Percentiles rank a stretch among this genome's conserved stretches.
Conservation (phyloP, 2,329 filamentous ascomycete genomes). For the Xylariaceae sp. region DNA sequence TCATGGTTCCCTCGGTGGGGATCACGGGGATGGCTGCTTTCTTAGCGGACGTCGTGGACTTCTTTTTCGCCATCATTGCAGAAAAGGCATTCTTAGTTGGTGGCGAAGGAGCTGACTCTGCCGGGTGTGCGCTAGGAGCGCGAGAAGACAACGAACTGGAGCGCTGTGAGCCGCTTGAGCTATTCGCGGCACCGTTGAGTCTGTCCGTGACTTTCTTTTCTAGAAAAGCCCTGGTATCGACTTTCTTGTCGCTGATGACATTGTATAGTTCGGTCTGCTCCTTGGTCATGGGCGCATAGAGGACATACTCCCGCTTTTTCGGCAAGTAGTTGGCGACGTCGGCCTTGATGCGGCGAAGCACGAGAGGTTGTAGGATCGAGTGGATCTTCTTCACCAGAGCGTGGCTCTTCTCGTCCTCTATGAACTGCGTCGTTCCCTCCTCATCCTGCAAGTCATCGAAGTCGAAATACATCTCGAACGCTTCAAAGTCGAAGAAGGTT, state of each 20-base stretch:
- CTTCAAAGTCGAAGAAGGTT: constrained; percentile 88
- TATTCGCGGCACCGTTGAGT: constrained; percentile 46
- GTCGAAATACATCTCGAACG: constrained; percentile 94
- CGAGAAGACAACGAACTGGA: constrained; percentile 32
- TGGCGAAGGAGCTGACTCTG: constrained; percentile 11
- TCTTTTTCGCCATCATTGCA: constrained; percentile 44
- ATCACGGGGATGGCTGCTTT: constrained; percentile 8
- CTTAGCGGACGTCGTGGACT: constrained; percentile 15
- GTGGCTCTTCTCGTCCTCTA: constrained; percentile 70
- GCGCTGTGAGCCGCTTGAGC: constrained; percentile 27
- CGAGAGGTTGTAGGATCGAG: constrained; percentile 82
- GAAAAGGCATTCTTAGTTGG: constrained; percentile 39
- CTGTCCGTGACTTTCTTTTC: constrained; percentile 70
- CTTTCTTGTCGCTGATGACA: constrained; percentile 47
- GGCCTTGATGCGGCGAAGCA: constrained; percentile 81
- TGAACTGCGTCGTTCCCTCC: constrained; percentile 66
- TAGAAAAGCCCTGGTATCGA: constrained; percentile 64
- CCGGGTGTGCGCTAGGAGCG: constrained; percentile 24
- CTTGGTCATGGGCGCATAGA: constrained; percentile 85
- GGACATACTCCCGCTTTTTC: constrained; percentile 91
- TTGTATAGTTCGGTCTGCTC: constrained; percentile 89
- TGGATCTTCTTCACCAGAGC: constrained; percentile 83
- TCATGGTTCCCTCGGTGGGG: constrained; percentile 16
- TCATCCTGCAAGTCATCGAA: constrained; percentile 88
- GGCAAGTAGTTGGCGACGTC: constrained; percentile 90